Evolutionary conservation across 2,329 filamentous ascomycete species (phyloP).

Genomic region (Cladosporium sphaerospermum): DNA sequence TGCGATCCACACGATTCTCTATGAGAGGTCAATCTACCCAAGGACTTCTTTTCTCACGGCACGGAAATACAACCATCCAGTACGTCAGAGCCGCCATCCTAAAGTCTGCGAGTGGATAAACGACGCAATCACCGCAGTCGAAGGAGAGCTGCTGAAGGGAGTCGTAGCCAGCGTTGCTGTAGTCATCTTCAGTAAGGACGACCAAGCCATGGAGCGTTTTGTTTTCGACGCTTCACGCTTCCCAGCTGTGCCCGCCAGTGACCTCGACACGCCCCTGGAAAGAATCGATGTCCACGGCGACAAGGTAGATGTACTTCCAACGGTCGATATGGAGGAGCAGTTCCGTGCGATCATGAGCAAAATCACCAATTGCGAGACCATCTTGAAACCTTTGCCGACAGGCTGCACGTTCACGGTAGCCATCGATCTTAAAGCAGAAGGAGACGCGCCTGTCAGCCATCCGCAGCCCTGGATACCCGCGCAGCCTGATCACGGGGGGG

Average conservation of each 20-base stretch:
- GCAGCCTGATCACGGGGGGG: slow-evolving; percentile 14
- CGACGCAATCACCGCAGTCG: slow-evolving; percentile 69
- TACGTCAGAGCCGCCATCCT: slow-evolving; percentile 81
- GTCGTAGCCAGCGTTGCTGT: slow-evolving; percentile 50
- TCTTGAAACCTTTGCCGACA: slow-evolving; percentile 52
- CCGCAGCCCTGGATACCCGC: slow-evolving; percentile 56
- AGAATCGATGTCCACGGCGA: slow-evolving; percentile 23
- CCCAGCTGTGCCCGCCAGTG: slow-evolving; percentile 41
- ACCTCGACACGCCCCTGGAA: slow-evolving; percentile 49
- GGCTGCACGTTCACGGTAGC: slow-evolving; percentile 71
- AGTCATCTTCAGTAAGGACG: slow-evolving; percentile 48
- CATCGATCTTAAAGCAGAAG: slow-evolving; percentile 59
- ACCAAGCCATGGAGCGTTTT: slow-evolving; percentile 53
- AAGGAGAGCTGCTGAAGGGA: slow-evolving; percentile 60
- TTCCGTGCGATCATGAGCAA: slow-evolving; percentile 61
- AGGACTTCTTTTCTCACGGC: slow-evolving; percentile 68
- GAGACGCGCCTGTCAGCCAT: slow-evolving; percentile 40
- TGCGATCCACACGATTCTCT: slow-evolving; percentile 79
- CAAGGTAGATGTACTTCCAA: slow-evolving; percentile 21
- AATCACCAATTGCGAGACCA: slow-evolving; percentile 55
- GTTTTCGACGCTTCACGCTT: slow-evolving; percentile 55
- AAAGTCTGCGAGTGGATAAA: slow-evolving; percentile 79
- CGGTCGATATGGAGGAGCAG: slow-evolving; percentile 61
- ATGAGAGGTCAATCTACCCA: slow-evolving; percentile 75
- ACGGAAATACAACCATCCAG: slow-evolving; percentile 75